Evolutionary conservation across 768 basidiomycete genomes (phyloP).

Genomic region (Naganishia antarctica): DNA sequence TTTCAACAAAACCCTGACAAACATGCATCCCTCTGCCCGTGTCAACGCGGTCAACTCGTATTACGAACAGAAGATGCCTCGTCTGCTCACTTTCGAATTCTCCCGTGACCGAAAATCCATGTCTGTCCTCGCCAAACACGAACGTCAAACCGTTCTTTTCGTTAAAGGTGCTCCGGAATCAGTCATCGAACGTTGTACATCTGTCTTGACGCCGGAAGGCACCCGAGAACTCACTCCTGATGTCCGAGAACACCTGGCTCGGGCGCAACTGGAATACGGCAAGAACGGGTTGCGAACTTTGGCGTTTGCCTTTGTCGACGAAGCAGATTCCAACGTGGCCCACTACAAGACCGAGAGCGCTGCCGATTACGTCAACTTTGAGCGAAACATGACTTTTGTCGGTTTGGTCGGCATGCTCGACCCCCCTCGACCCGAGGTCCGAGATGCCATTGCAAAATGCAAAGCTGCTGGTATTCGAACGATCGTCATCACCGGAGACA

Average conservation of each 20-base stretch:
- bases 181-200: constrained; percentile 78
- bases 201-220: constrained; percentile 50
- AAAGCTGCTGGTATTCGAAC: constrained; percentile 88
- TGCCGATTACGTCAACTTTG: constrained; percentile 81
- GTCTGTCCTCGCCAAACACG: constrained; percentile 81
- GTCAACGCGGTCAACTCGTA: constrained; percentile 79
- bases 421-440: constrained; percentile 91
- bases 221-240: constrained; percentile 64
- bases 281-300: constrained; percentile 79
- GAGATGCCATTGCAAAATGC: constrained; percentile 79
- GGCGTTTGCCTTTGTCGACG: constrained; percentile 80
- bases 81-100: constrained; percentile 93
- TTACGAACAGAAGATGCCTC: constrained; percentile 68
- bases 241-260: constrained; percentile 61
- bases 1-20: constrained; percentile 55
- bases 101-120: constrained; percentile 98
- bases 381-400: constrained; percentile 86
- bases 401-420: constrained; percentile 97
- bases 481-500: constrained; percentile 96
- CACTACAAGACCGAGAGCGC: constrained; percentile 77
- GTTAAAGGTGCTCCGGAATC: constrained; percentile 97
- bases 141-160: constrained; percentile 62
- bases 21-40: constrained; percentile 60
- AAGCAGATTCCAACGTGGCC: constrained; percentile 66
- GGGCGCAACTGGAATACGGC: constrained; percentile 69